Evolutionary conservation across 805 yeast genomes (phyloP).

Genomic region (Starmerella bombi): DNA sequence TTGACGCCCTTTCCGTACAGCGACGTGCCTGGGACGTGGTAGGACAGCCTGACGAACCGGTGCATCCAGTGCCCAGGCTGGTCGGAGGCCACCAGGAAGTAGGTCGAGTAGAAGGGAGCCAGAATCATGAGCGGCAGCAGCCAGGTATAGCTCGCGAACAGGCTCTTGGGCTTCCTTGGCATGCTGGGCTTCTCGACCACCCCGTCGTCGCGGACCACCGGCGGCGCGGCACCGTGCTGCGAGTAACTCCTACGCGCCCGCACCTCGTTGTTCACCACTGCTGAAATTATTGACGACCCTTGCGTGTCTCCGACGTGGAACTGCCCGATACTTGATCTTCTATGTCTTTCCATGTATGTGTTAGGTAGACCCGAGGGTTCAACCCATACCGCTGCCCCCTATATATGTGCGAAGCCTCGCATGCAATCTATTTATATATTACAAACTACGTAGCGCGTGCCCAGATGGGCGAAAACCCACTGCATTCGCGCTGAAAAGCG

Average conservation of each 20-base stretch:
- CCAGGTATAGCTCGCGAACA: conserved; percentile 16
- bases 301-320: conserved; percentile 23
- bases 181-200: conserved; percentile 1
- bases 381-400: no score
- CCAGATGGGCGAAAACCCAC: no score
- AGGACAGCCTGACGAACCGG: conserved; percentile 15
- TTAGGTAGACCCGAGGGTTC: no score
- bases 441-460: no score
- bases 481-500: not conserved
- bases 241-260: conserved; percentile 12
- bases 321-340: conserved; percentile 21
- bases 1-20: conserved; percentile 74
- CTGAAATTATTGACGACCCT: conserved; percentile 21
- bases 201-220: not conserved
- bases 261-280: conserved; percentile 10
- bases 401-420: no score
- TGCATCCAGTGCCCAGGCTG: conserved; percentile 19
- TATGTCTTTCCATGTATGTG: conserved; percentile 1
- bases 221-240: not conserved
- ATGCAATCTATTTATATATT: no score
- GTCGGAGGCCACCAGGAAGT: conserved; percentile 11
- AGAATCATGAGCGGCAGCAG: conserved; percentile 18
- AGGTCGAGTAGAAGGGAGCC: conserved; percentile 9
- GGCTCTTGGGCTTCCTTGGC: not conserved
- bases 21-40: conserved; percentile 30